Conservation (phyloP, 148 eudicot genomes). For the Amaranthus hypochondriacus region DNA sequence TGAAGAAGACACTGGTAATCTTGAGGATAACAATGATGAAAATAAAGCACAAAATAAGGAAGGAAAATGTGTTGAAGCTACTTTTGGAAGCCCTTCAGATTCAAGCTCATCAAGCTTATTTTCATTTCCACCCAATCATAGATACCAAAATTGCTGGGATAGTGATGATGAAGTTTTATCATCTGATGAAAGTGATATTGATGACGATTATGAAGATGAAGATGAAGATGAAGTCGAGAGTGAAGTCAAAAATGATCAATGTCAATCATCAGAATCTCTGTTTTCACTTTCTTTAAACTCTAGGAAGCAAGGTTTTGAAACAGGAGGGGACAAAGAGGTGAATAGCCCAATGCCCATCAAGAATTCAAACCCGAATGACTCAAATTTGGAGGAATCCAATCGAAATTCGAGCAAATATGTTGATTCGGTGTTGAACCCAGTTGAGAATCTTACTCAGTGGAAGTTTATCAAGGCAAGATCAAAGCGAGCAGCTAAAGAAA, state of each 20-base stretch:
- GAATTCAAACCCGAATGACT: slow-evolving; percentile 8
- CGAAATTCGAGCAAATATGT: slow-evolving; percentile 1
- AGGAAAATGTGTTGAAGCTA: slow-evolving; percentile 3
- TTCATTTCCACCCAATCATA: slow-evolving; percentile 38
- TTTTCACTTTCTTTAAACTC: slow-evolving; percentile 62
- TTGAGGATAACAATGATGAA: slow-evolving; percentile 9
- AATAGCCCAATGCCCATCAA: slow-evolving; percentile 43
- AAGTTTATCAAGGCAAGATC: slow-evolving; percentile 37
- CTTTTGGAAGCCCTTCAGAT: slow-evolving; percentile 15
- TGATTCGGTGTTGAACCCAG: slow-evolving; percentile 41
- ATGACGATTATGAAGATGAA: slow-evolving; percentile 19
- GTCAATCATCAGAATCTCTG: slow-evolving; percentile 47
- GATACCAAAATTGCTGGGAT: slow-evolving; percentile 36
- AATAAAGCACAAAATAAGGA: slow-evolving; percentile 13
- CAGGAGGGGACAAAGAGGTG: slow-evolving; percentile 47
- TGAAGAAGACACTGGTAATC: not conserved
- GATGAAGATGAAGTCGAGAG: slow-evolving; percentile 20
- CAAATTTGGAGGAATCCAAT: not conserved
- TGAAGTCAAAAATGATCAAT: slow-evolving; percentile 10
- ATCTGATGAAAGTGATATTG: slow-evolving; percentile 28
- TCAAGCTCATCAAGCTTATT: slow-evolving; percentile 44
- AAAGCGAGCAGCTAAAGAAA: slow-evolving; percentile 10
- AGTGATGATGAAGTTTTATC: slow-evolving; percentile 34
- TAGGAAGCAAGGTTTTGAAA: slow-evolving; percentile 30
- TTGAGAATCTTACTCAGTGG: slow-evolving; percentile 57